Evolutionary conservation across 306 rosid genomes (phyloP), one percentile per base, ranked within the genome.

Genomic region (Citrullus amarus): DNA sequence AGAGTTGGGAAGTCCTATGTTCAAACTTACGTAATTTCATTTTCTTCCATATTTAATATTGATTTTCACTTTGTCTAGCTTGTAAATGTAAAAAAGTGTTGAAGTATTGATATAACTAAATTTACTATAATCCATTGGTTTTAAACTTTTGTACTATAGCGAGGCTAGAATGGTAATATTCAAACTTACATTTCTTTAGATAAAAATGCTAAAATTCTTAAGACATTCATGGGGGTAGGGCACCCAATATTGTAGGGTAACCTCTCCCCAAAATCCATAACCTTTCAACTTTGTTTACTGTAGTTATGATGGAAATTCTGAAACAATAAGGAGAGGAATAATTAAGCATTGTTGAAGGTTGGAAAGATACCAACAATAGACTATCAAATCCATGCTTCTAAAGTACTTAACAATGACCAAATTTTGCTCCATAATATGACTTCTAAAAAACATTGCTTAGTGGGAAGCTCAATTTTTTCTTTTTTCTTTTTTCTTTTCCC

Each of bases 301-400:
- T 50, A 72, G 77, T 0, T 50, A 54, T 75, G 66, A 75, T 32
- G 66, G 60, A 18, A 75, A 75, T 34, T 75, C 13, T 75, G 79
- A 75, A 75, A 75, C 53, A 75, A 32, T 20, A 63, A 75, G 78
- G 38, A 66, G n/a, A 75, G 77, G 70, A 66, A 58, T 48, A 61
- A 61, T 62, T 71, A 83, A 77, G 75, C 28, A 75, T 62, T 48
- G 69, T 51, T 56, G 78, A 76, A 53, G 75, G 80, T 69, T 9
- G 53, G 63, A 81, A 82, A 84, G 83, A 86, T 87, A 81, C 14
- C 76, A 86, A 88, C 92, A 90, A 69, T 6, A 28, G 80, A 68
- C 88, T 77, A 88, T 88, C 96, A 89, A 91, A 91, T 91, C 91
- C 88, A 67, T 88, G 96, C 88, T 93, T 86, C 82, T 51, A 75